Evolutionary conservation across 1,284 basidiomycete species (phyloP).

Genomic region (Tilletia caries): DNA sequence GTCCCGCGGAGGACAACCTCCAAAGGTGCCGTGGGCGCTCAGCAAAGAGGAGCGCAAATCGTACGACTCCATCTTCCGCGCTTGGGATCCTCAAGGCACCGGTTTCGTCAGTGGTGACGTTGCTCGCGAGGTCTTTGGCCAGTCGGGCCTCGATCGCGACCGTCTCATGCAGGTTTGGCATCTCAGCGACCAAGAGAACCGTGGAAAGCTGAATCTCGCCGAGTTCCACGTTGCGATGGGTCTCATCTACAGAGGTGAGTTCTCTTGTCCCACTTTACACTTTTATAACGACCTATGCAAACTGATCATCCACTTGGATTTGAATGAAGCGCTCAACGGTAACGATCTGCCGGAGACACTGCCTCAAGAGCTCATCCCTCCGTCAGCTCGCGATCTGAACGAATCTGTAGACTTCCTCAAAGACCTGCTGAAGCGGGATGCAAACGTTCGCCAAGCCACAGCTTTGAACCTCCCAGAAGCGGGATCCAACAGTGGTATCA

Average conservation of each 20-base stretch:
- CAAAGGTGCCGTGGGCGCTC: slow-evolving; percentile 82
- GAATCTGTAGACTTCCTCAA: slow-evolving; percentile 87
- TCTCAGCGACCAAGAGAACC: slow-evolving; percentile 48
- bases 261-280: too few species aligned
- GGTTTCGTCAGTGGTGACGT: slow-evolving; percentile 85
- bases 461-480: slow-evolving; percentile 53
- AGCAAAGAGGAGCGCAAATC: slow-evolving; percentile 90
- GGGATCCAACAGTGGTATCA: slow-evolving; percentile 47
- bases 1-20: slow-evolving; percentile 67
- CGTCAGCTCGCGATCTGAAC: slow-evolving; percentile 85
- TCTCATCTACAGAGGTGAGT: slow-evolving; percentile 87
- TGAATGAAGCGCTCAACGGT: slow-evolving; percentile 63
- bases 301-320: too few species aligned
- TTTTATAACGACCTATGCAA: too few species aligned
- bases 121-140: slow-evolving; percentile 89
- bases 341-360: slow-evolving; percentile 82
- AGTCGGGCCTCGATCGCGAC: slow-evolving; percentile 82
- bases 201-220: slow-evolving; percentile 66
- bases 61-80: slow-evolving; percentile 93
- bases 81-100: slow-evolving; percentile 80
- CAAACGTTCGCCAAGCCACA: slow-evolving; percentile 55
- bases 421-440: slow-evolving; percentile 81
- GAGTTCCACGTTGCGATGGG: slow-evolving; percentile 99
- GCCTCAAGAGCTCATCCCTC: slow-evolving; percentile 84
- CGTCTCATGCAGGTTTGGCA: slow-evolving; percentile 90